phyloP scores from a whole-genome alignment of 1,284 basidiomycete species.

The Microbotryum violaceum region DNA sequence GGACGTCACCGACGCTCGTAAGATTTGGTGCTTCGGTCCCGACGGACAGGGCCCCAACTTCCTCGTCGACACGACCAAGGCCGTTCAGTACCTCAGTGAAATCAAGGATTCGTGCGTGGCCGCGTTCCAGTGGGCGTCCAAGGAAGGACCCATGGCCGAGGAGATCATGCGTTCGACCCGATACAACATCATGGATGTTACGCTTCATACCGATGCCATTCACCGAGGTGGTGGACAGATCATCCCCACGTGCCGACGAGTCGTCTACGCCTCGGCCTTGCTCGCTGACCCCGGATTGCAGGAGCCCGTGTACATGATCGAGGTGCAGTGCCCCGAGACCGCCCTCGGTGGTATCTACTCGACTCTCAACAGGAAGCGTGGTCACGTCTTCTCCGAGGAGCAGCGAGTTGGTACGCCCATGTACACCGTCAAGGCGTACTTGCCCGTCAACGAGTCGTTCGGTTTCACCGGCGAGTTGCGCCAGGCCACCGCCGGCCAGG shows the following conservation, averaged over 20 bases:
- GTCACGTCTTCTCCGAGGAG: slow-evolving; percentile 96
- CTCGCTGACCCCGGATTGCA: slow-evolving; percentile 87
- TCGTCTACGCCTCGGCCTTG: slow-evolving; percentile 89
- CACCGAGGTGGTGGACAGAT: slow-evolving; percentile 99
- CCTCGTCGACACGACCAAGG: slow-evolving; percentile 97
- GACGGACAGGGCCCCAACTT: slow-evolving; percentile 97
- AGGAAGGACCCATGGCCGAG: slow-evolving; percentile 89
- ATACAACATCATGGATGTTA: slow-evolving; percentile 93
- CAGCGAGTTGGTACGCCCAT: slow-evolving; percentile 96
- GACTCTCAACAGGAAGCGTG: slow-evolving; percentile 91
- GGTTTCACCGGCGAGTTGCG: slow-evolving; percentile 98
- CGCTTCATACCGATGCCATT: slow-evolving; percentile 96
- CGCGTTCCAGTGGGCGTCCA: slow-evolving; percentile 99
- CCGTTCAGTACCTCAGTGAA: slow-evolving; percentile 57
- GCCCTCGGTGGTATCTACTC: slow-evolving; percentile 98
- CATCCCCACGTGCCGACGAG: slow-evolving; percentile 92
- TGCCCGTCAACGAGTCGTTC: slow-evolving; percentile 95
- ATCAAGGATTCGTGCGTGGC: slow-evolving; percentile 99
- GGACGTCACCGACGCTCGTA: slow-evolving; percentile 98
- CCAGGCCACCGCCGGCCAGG: slow-evolving; percentile 87
- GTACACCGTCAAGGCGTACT: slow-evolving; percentile 93
- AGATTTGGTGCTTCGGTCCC: slow-evolving; percentile 99
- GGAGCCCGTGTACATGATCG: slow-evolving; percentile 93
- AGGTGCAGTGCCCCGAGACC: slow-evolving; percentile 97
- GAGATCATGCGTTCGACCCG: slow-evolving; percentile 99